These are phyloP conservation scores for Babesia ovata DNA, from an alignment of 169 alveolate genomes.

Conservation along the genomic window DNA sequence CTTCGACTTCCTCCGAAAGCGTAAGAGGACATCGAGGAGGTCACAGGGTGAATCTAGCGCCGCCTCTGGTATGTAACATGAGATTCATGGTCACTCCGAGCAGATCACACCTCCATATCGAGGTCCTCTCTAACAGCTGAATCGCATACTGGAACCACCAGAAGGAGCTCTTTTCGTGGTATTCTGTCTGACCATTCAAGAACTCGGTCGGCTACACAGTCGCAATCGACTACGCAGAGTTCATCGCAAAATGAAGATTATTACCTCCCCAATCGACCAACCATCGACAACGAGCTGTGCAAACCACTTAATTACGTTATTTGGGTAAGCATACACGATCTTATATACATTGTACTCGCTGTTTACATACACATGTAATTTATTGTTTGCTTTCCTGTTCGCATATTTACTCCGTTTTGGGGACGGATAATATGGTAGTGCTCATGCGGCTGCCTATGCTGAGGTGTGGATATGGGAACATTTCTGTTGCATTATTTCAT, in stretches of 20 bases:
- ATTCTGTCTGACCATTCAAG: constrained; percentile 35
- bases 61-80: not conserved
- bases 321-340: constrained; percentile 29
- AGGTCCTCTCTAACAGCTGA: constrained; percentile 11
- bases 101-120: constrained; percentile 21
- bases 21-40: constrained; percentile 15
- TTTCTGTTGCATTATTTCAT: not conserved
- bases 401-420: not conserved
- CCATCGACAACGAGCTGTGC: constrained; percentile 46
- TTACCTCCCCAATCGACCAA: constrained; percentile 37
- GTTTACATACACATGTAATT: not conserved
- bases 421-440: too few relatives aligned
- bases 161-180: constrained; percentile 52
- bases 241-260: constrained; percentile 24
- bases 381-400: not conserved
- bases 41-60: not conserved
- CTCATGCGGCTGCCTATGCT: too few relatives aligned
- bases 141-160: constrained; percentile 5
- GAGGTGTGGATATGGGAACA: too few relatives aligned
- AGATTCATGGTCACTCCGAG: not conserved
- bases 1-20: constrained; percentile 62
- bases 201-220: constrained; percentile 10
- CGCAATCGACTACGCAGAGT: constrained; percentile 1
- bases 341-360: not conserved
- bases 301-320: constrained; percentile 51